A percentile compares a stretch with the other conserved stretches of the same genome.
These are phyloP conservation scores for Glaciozyma martinii DNA, from an alignment of 768 basidiomycete species.

Conservation along the genomic window DNA sequence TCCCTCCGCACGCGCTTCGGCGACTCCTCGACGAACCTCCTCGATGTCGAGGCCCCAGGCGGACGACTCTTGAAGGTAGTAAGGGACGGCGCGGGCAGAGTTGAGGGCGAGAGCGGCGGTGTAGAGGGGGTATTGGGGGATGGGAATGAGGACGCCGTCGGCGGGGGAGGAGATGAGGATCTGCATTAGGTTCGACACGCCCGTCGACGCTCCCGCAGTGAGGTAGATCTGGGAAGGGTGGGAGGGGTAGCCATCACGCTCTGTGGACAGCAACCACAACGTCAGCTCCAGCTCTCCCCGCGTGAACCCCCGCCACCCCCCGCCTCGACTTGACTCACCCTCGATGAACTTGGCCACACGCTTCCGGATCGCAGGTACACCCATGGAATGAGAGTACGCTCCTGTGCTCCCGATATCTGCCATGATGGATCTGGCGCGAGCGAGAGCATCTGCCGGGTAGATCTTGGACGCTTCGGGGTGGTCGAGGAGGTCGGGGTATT, in stretches of 20 bases:
- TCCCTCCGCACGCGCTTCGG: slow-evolving; percentile 55
- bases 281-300: neutral
- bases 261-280: slow-evolving; percentile 41
- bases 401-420: slow-evolving; percentile 83
- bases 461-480: slow-evolving; percentile 55
- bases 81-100: slow-evolving; percentile 70
- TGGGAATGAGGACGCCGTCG: slow-evolving; percentile 82
- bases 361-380: slow-evolving; percentile 75
- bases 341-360: slow-evolving; percentile 82
- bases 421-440: slow-evolving; percentile 69
- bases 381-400: slow-evolving; percentile 93
- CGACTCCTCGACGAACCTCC: slow-evolving; percentile 59
- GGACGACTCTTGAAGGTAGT: slow-evolving; percentile 72
- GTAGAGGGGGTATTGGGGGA: slow-evolving; percentile 96
- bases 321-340: slow-evolving; percentile 47
- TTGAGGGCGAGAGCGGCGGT: slow-evolving; percentile 86
- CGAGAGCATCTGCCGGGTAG: slow-evolving; percentile 79
- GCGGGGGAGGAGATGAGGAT: slow-evolving; percentile 62
- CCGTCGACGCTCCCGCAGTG: slow-evolving; percentile 86
- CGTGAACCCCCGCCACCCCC: no score
- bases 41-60: slow-evolving; percentile 72
- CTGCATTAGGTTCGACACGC: slow-evolving; percentile 77
- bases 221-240: slow-evolving; percentile 82
- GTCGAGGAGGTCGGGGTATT: slow-evolving; percentile 76
- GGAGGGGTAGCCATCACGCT: slow-evolving; percentile 79